Conservation (phyloP, 805 yeast genomes). For the Ogataea nonfermentans region DNA sequence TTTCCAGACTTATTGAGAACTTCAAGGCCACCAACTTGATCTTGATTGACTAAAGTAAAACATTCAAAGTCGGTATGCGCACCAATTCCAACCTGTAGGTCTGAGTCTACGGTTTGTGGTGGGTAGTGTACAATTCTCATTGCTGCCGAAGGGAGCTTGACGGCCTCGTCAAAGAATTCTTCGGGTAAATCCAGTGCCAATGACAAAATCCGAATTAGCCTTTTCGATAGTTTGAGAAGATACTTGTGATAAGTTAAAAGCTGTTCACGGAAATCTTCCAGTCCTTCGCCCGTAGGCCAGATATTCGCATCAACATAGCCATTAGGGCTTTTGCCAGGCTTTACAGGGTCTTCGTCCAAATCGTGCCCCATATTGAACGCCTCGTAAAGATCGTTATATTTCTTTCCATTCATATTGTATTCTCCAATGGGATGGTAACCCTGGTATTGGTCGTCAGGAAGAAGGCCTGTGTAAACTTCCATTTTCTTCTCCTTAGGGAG, state of each 20-base stretch:
- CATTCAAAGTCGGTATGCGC: conserved; percentile 36
- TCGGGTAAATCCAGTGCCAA: conserved; percentile 27
- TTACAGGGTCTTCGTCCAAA: background rate
- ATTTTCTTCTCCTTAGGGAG: conserved; percentile 27
- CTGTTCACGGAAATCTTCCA: background rate
- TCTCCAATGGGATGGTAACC: conserved; percentile 26
- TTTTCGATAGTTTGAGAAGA: background rate
- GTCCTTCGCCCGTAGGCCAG: conserved; percentile 1
- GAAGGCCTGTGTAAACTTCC: conserved; percentile 26
- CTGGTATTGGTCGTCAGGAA: conserved; percentile 22
- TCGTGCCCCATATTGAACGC: conserved; percentile 27
- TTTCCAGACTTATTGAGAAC: conserved; percentile 12
- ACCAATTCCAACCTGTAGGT: conserved; percentile 32
- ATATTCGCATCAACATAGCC: background rate
- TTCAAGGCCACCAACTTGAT: conserved; percentile 11
- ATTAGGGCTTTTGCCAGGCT: background rate
- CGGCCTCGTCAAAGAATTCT: conserved; percentile 25
- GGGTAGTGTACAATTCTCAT: conserved; percentile 33
- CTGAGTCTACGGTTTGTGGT: conserved; percentile 24
- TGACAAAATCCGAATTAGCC: conserved; percentile 19
- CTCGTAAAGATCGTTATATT: conserved; percentile 26
- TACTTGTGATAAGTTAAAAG: conserved; percentile 1
- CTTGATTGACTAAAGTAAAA: conserved; percentile 30
- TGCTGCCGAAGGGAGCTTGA: conserved; percentile 28
- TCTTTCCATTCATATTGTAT: conserved; percentile 19